Base-by-base conservation (phyloP, 2,329 filamentous ascomycete genomes). In the Blastomyces percursus region DNA sequence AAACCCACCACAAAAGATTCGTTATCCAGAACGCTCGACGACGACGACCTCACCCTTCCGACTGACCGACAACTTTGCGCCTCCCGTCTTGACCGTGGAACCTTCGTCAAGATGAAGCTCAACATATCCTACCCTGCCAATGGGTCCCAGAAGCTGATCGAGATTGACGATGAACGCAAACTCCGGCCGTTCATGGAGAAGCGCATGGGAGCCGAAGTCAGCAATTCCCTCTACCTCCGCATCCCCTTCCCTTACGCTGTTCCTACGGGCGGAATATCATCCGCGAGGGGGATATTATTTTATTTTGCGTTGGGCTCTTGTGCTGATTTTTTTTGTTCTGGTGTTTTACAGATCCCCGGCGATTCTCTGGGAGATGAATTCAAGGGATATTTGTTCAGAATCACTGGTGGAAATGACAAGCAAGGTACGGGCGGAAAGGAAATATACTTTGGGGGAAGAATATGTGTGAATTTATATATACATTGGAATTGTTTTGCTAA, bases 341-440 rank as follows among this genome's bases (percentile, higher is more conserved):
- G 32, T n/a, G 52, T 64, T 40, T 42, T 71, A 65, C 73, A 96
- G 84, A 90, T 99, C 74, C 82, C 89, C 73, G 94, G 89, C 76
- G 95, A 99, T 84, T 89, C 87, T 78, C 86, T 99, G 76, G 94
- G 94, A 77, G 92, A 97, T 78, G 94, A 99, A 84, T 99, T 96
- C 90, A 96, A 96, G 86, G 94, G 94, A 81, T 99, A 99, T 86
- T 88, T 99, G 84, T 91, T 99, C 88, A 89, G 87, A 79, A 97
- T 99, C 84, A 99, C 94, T 75, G 95, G 94, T 77, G 94, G 95
- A 79, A 99, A 99, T 89, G 94, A 99, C 90, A 99, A 99, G 91
- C 95, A 99, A 86, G 94, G 75, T 77, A 76, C 68, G 74, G 66
- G 60, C 27, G 51, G 24, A 38, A 12, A 52, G n/a, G 35, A 24